Evolutionary conservation across 495 filamentous ascomycete genomes (phyloP), one percentile per base, ranked within the genome.

Genomic region (Hypoxylon fuscum): DNA sequence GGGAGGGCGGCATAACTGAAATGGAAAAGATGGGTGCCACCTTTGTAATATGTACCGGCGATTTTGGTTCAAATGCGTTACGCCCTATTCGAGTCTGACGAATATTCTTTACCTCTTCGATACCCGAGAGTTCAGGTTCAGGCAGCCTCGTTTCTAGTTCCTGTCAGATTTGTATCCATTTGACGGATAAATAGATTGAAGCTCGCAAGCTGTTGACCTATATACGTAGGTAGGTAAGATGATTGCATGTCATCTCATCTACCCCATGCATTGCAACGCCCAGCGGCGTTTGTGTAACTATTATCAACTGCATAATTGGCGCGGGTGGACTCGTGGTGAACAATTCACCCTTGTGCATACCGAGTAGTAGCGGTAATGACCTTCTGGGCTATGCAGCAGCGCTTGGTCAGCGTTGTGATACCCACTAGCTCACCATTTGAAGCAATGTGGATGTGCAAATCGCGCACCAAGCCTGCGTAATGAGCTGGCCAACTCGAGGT

Each of bases 221-320:
- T 46, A 60, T 14, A 32, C 37, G 42, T 46, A 54, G 34, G 47
- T 45, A 34, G 57, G 38, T 47, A 35, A 63, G 45, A 54, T 40
- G 40, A 48, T 44, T 54, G 56, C 52, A 66, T 57, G 32, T 43
- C 18, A 66, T 61, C 57, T 43, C 18, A 66, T 61, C 57, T 37
- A 34, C 43, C 52, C 35, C 37, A 66, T 66, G 63, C 63, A 66
- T 58, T 66, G 63, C 31, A 66, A 66, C 63, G 43, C 57, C 45
- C 21, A 46, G 46, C 42, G 12, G 61, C 37, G 42, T 47, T 58
- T 58, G 62, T 66, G 63, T 22, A 8, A 61, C 63, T 17, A 34
- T n/a, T 48, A 17, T 41, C 32, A 15, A 25, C 21, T 35, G 35
- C 31, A 23, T 52, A 23, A 66, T 66, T 66, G 63, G 63, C 37